These are phyloP conservation scores for Rhizophagus clarus DNA, from an alignment of 192 early-diverging fungal genomes.

Conservation along the genomic window DNA sequence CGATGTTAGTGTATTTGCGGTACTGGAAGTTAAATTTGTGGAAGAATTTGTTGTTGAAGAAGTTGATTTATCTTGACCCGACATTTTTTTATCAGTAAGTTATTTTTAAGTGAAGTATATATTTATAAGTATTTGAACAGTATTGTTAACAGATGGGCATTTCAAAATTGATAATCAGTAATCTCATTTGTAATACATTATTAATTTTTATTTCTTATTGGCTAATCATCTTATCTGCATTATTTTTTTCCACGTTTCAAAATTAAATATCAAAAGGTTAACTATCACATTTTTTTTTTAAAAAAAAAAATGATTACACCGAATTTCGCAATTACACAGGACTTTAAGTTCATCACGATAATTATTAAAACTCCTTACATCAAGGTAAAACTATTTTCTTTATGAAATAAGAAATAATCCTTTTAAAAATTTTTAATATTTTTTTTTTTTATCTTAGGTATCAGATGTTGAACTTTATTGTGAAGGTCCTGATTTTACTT, in stretches of 20 bases:
- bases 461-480: slow-evolving; percentile 88
- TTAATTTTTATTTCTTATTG: no score
- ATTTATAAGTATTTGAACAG: no score
- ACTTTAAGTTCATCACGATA: slow-evolving; percentile 74
- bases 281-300: no score
- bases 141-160: no score
- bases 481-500: slow-evolving; percentile 81
- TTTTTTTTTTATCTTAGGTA: slow-evolving; percentile 51
- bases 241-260: no score
- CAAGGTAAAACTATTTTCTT: slow-evolving; percentile 38
- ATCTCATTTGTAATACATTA: no score
- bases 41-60: not conserved
- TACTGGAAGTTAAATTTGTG: not conserved
- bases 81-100: not conserved
- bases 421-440: not conserved
- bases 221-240: no score
- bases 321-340: slow-evolving; percentile 75
- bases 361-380: slow-evolving; percentile 82
- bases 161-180: no score
- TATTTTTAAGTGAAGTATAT: no score
- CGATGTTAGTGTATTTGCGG: not conserved
- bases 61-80: not conserved
- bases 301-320: slow-evolving; percentile 97
- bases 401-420: not conserved
- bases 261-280: no score